Base-by-base conservation (phyloP, 2,329 filamentous ascomycete genomes). In the Scortechinia acanthostroma region DNA sequence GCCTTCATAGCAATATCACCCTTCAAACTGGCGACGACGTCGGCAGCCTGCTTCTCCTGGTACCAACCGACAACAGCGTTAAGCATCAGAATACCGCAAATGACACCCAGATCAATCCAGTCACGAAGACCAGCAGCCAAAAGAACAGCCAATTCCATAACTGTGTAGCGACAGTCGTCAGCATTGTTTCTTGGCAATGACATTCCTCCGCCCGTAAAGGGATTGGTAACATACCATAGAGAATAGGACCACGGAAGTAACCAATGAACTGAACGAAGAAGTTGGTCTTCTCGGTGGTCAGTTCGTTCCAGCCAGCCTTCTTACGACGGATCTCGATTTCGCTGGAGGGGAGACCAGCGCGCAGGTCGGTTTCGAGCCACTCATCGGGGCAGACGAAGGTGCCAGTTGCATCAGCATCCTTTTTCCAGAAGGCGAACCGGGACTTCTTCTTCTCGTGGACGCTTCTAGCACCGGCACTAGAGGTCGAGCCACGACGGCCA, bases 51-150 rank as follows among this genome's bases (percentile, higher is more conserved):
- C 70, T 86, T 86, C 64, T 87, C 83, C 63, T 87, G 83, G 64
- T 86, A 86, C 81, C 81, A 87, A 74, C 83, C 83, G 63, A 86
- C 83, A 48, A 79, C 62, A 52, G 83, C 83, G 69, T 87, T 87
- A 50, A 86, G 76, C 58, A 85, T 51, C 45, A 87, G 67, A 63
- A 87, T 86, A 74, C 76, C 83, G 55, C 82, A 80, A 58, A 87
- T 86, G 60, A 87, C 82, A 76, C 81, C 83, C 50, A 85, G 72
- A 70, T 86, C 83, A 51, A 86, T 74, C 81, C 81, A 87, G 64
- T 85, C 80, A 63, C 77, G 75, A 55, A 87, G 77, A 79, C 81
- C 83, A 60, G 79, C 78, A 57, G 83, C 81, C 58, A 87, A 74
- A 48, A 85, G 68, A 57, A 83, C 82, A 68, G 83, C 83, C 56